Percentiles rank a stretch among this genome's conserved stretches.
Conservation (phyloP, 306 rosid species). For the Boehmeria nivea region DNA sequence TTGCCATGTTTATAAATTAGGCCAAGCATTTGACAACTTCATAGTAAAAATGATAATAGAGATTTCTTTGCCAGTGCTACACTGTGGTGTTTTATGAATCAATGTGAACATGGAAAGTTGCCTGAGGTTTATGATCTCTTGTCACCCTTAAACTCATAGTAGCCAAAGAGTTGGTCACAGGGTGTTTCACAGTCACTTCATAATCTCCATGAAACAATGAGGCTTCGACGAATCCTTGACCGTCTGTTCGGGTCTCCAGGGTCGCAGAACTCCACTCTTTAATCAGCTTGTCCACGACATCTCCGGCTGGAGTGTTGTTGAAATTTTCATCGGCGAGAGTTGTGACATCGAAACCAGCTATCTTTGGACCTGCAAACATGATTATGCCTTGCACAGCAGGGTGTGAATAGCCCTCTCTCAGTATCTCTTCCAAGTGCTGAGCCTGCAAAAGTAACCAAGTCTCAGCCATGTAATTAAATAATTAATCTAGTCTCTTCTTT, state of each 20-base stretch:
- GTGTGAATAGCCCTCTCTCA: slow-evolving; percentile 65
- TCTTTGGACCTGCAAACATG: slow-evolving; percentile 60
- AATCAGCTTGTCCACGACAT: slow-evolving; percentile 68
- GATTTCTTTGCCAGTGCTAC: too few species aligned
- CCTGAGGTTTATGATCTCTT: slow-evolving; percentile 24
- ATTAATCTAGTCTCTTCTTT: neutral
- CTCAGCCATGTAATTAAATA: neutral
- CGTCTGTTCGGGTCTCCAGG: slow-evolving; percentile 34
- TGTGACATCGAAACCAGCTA: slow-evolving; percentile 49
- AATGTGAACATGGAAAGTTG: slow-evolving; percentile 34
- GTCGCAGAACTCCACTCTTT: slow-evolving; percentile 50
- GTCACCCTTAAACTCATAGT: slow-evolving; percentile 37
- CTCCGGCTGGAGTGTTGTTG: slow-evolving; percentile 57
- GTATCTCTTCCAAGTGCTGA: slow-evolving; percentile 52
- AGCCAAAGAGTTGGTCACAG: slow-evolving; percentile 29
- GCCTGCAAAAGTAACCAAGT: slow-evolving; percentile 33
- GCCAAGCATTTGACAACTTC: too few species aligned
- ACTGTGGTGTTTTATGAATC: slow-evolving; percentile 17
- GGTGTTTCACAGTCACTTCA: slow-evolving; percentile 50
- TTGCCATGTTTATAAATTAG: too few species aligned
- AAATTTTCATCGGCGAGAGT: slow-evolving; percentile 47
- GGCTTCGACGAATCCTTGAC: slow-evolving; percentile 40
- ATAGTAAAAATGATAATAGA: too few species aligned
- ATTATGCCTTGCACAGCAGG: slow-evolving; percentile 74
- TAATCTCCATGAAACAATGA: slow-evolving; percentile 72